Conservation (phyloP, 345 rosid species). For the Bruguiera parviflora region DNA sequence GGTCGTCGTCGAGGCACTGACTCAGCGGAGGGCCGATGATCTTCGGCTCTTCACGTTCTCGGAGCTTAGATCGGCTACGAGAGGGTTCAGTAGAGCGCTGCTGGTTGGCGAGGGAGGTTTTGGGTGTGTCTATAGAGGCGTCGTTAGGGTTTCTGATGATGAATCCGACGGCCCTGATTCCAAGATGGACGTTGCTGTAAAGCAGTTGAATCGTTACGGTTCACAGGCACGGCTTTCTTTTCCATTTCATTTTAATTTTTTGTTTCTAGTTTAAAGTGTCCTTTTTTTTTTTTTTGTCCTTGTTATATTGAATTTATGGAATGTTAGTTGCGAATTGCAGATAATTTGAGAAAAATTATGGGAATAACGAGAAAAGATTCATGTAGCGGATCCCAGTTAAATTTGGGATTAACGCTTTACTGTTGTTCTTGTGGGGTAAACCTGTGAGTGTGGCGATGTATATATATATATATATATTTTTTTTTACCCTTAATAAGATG, state of each 20-base stretch:
- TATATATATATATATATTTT: too few relatives aligned
- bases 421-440: too few relatives aligned
- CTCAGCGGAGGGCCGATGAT: conserved; percentile 75
- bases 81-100: conserved; percentile 68
- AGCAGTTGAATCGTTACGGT: conserved; percentile 91
- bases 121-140: conserved; percentile 83
- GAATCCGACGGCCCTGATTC: conserved; percentile 32
- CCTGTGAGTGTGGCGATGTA: too few relatives aligned
- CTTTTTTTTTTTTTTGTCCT: background rate
- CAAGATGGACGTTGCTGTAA: conserved; percentile 69
- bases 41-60: conserved; percentile 63
- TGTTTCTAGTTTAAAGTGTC: background rate
- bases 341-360: too few relatives aligned
- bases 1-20: conserved; percentile 42
- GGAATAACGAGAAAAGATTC: too few relatives aligned
- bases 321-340: too few relatives aligned
- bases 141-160: conserved; percentile 42
- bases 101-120: conserved; percentile 95
- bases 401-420: too few relatives aligned
- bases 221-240: conserved; percentile 71
- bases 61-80: conserved; percentile 78
- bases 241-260: background rate
- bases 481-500: too few relatives aligned
- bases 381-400: too few relatives aligned
- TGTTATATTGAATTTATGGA: too few relatives aligned